phyloP scores from a whole-genome alignment of 768 basidiomycete species.

The Suillus occidentalis region DNA sequence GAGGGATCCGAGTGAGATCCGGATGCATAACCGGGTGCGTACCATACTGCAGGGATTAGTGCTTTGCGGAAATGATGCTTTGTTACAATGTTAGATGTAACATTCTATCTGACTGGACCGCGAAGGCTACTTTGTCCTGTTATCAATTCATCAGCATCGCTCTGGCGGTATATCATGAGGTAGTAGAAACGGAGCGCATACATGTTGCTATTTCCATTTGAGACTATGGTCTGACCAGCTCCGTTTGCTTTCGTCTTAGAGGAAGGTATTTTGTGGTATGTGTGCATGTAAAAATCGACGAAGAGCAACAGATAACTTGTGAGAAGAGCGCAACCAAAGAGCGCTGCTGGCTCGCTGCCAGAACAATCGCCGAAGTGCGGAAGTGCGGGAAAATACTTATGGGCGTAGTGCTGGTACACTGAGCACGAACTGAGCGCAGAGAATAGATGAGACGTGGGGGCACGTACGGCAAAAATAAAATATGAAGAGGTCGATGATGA shows the following conservation, averaged over 20 bases:
- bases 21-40: no score
- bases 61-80: background rate
- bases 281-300: slow-evolving; percentile 23
- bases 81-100: background rate
- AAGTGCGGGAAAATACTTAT: slow-evolving; percentile 25
- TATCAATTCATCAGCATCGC: background rate
- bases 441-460: background rate
- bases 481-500: slow-evolving; percentile 21
- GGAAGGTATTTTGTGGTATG: slow-evolving; percentile 13
- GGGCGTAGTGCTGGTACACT: slow-evolving; percentile 29
- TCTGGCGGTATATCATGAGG: background rate
- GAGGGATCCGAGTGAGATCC: no score
- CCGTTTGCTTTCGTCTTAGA: background rate
- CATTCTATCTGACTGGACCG: background rate
- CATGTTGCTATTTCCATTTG: background rate
- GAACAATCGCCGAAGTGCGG: slow-evolving; percentile 28
- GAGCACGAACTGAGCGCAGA: background rate
- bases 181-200: background rate
- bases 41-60: background rate
- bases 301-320: slow-evolving; percentile 24
- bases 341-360: slow-evolving; percentile 19
- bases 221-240: background rate
- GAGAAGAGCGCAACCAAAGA: slow-evolving; percentile 19
- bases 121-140: background rate
- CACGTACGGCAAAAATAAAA: slow-evolving; percentile 26